Base-by-base conservation (phyloP, 257 asterid genomes). In the Lithospermum erythrorhizon region DNA sequence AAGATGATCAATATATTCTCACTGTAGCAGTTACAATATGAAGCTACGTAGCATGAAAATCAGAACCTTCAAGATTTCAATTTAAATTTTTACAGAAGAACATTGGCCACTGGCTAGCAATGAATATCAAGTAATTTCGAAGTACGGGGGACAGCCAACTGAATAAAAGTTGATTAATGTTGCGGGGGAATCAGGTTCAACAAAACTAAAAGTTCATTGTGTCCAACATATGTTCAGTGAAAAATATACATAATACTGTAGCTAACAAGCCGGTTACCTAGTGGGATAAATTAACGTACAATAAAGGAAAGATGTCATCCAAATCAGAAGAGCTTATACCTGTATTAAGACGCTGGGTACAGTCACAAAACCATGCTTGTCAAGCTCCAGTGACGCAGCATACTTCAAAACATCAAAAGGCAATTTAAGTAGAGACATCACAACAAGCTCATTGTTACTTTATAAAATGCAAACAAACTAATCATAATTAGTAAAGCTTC, bases 321-420 rank as follows among this genome's bases (percentile, higher is more conserved):
- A 8, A 41, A 41, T 41, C 49, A 41, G 49, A 41, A 1, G 17
- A 41, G 15, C 3, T 35, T 13, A 41, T 41, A 83, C 96, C 90
- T 78, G 80, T 59, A 85, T 53, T 63, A 69, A 61, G 70, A 88
- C 79, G 68, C 78, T 74, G 62, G 95, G 95, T 25, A 83, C 78
- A 17, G 95, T 85, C 65, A 78, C 70, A 63, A 83, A 88, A 61
- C 94, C 95, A 78, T 58, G 94, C 75, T 72, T 83, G 76, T 72
- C 79, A 71, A 88, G 95, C 85, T 85, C 95, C 82, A 78, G 48
- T 55, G 94, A 82, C 78, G 95, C 96, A 59, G 73, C 84, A 71
- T 85, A 72, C 96, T 87, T 81, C 67, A 65, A 76, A 27, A n/a
- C n/a, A n/a, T n/a, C n/a, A n/a, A n/a, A 32, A 62, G 59, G 61